Conservation (phyloP, 2,329 filamentous ascomycete genomes). For the Diaporthe sp. region DNA sequence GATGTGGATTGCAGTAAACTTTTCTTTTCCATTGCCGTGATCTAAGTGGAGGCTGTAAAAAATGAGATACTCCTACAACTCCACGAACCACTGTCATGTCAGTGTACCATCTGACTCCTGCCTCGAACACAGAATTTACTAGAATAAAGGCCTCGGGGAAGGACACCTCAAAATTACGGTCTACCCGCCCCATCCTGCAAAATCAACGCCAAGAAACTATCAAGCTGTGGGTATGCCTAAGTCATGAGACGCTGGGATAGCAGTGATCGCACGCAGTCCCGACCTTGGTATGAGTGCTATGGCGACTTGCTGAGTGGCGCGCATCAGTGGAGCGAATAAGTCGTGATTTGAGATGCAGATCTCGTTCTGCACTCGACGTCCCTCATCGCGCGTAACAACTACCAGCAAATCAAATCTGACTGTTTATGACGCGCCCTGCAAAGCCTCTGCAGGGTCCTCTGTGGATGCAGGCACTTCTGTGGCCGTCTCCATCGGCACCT, state of each 20-base stretch:
- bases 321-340: background rate
- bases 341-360: constrained; percentile 21
- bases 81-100: constrained; percentile 36
- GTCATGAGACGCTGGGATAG: constrained; percentile 11
- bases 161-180: constrained; percentile 22
- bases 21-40: constrained; percentile 41
- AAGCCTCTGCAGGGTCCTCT: constrained; percentile 11
- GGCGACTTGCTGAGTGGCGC: background rate
- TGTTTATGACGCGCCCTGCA: constrained; percentile 12
- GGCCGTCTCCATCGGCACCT: constrained; percentile 18
- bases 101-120: constrained; percentile 36
- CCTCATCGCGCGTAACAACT: background rate
- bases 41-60: constrained; percentile 35
- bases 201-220: constrained; percentile 32
- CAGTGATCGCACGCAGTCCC: background rate
- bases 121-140: constrained; percentile 33
- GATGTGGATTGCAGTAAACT: constrained; percentile 30
- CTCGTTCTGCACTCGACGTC: constrained; percentile 7
- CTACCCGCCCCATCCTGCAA: constrained; percentile 9
- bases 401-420: constrained; percentile 10
- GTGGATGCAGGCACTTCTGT: constrained; percentile 17
- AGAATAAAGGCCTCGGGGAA: constrained; percentile 7
- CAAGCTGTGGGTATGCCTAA: constrained; percentile 11
- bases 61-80: constrained; percentile 41
- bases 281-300: background rate